These are phyloP conservation scores for Aspergillus thermomutatus DNA, from an alignment of 2,329 filamentous ascomycete species.

Conservation along the genomic window DNA sequence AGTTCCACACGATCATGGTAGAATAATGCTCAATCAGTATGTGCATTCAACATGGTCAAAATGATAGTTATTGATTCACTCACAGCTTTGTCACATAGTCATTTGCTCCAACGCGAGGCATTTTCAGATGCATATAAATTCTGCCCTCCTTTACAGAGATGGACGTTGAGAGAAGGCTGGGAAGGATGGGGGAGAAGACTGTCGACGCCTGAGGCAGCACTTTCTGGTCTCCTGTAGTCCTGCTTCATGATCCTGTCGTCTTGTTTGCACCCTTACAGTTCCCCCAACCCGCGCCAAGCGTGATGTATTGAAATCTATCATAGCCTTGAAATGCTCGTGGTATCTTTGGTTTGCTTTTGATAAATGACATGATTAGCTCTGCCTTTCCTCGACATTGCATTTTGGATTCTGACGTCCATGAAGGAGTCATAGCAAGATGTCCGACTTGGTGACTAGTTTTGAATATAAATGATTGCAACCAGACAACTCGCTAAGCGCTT, in stretches of 20 bases:
- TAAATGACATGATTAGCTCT: not conserved
- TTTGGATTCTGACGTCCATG: not conserved
- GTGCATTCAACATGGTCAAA: not conserved
- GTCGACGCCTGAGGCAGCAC: not conserved
- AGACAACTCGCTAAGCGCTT: not conserved
- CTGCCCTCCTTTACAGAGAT: not conserved
- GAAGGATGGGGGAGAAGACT: not conserved
- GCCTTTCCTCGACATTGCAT: not conserved
- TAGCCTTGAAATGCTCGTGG: not conserved
- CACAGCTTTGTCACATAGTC: not conserved
- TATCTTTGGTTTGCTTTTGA: not conserved
- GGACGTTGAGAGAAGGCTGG: not conserved
- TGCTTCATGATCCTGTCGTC: too few relatives aligned
- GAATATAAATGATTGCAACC: not conserved
- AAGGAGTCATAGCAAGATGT: not conserved
- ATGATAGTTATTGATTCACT: not conserved
- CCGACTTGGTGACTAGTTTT: not conserved
- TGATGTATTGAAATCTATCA: not conserved
- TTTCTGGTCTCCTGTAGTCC: not conserved
- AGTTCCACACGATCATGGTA: too few relatives aligned
- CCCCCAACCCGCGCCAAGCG: not conserved
- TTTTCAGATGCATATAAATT: not conserved
- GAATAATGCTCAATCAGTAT: too few relatives aligned
- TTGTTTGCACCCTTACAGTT: not conserved
- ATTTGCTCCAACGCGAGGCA: not conserved